Base-by-base conservation (phyloP, 2,329 filamentous ascomycete species). In the Penicillium sp. region DNA sequence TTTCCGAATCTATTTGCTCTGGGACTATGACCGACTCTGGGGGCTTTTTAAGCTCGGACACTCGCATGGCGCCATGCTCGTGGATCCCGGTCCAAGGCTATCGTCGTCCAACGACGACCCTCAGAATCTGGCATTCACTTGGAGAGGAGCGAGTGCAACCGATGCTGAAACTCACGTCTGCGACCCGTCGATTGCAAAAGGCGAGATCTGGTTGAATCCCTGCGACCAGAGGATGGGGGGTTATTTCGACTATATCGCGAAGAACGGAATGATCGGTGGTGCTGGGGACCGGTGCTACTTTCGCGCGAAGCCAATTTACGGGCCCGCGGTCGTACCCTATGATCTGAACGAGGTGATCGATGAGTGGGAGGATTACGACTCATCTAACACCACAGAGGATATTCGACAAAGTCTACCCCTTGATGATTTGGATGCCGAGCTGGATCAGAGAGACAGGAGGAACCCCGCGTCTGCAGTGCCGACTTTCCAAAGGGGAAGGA, bases 11-110 rank as follows among this genome's bases (percentile, higher is more conserved):
- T 54, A 49, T 35, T 17, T 63, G 0, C 30, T 63, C 11, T 63
- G 61, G 61, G 61, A 63, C 53, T 63, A 58, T 19, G 57, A 60
- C 54, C 45, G 61, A 3, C 41, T 63, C 21, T 63, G 61, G 61
- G 57, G 61, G 2, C 46, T 56, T 3, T 63, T 63, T 7, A 49
- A 57, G 15, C 15, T 63, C 13, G 57, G 53, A 5, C 17, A 38
- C 8, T 41, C 41, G 2, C 38, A 30, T 38, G 61, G 57, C 7
- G 3, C 58, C 3, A 48, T 63, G n/a, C 44, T 60, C 11, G 21
- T 60, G 11, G 56, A 58, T n/a, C 53, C 61, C 1, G 61, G 57
- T 7, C 41, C 44, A 1, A 58, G 31, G 7, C 19, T 47, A 15
- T 4, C 35, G 15, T 15, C 35, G 3, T 21, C 11, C 7, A 47